Conservation (phyloP, 176 grass and related monocot species). For the Bothriochloa decipiens region DNA sequence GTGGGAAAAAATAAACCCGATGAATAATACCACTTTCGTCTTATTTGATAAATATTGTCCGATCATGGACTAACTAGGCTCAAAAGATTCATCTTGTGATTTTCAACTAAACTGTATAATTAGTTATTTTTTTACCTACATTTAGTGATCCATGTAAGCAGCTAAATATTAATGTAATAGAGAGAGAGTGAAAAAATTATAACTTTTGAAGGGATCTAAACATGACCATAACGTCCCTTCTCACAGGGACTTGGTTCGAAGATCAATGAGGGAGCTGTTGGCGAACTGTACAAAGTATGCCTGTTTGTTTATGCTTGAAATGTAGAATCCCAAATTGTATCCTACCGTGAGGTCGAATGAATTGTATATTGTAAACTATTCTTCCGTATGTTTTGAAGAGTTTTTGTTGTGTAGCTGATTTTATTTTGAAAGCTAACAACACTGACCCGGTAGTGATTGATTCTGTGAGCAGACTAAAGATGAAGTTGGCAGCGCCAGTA, state of each 20-base stretch:
- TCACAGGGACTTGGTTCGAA: slow-evolving; percentile 69
- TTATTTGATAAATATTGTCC: too few species aligned
- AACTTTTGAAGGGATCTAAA: too few species aligned
- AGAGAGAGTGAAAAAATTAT: too few species aligned
- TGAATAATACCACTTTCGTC: too few species aligned
- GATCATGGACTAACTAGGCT: too few species aligned
- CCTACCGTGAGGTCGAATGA: slow-evolving; percentile 14
- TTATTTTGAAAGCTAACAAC: background rate
- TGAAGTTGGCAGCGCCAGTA: slow-evolving; percentile 20
- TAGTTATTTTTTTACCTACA: too few species aligned
- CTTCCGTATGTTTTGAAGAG: background rate
- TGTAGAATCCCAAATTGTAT: background rate
- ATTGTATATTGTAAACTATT: slow-evolving; percentile 15
- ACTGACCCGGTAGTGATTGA: background rate
- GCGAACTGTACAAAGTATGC: slow-evolving; percentile 64
- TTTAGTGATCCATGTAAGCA: too few species aligned
- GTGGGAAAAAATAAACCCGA: too few species aligned
- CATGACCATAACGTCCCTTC: slow-evolving; percentile 16
- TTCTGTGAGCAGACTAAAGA: slow-evolving; percentile 43
- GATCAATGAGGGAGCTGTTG: slow-evolving; percentile 67
- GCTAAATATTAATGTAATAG: too few species aligned
- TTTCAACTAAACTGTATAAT: too few species aligned
- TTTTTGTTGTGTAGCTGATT: background rate
- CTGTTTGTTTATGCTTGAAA: slow-evolving; percentile 31
- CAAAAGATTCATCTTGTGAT: too few species aligned